Conservation (phyloP, 2,329 filamentous ascomycete genomes). For the Macrophomina phaseolina region DNA sequence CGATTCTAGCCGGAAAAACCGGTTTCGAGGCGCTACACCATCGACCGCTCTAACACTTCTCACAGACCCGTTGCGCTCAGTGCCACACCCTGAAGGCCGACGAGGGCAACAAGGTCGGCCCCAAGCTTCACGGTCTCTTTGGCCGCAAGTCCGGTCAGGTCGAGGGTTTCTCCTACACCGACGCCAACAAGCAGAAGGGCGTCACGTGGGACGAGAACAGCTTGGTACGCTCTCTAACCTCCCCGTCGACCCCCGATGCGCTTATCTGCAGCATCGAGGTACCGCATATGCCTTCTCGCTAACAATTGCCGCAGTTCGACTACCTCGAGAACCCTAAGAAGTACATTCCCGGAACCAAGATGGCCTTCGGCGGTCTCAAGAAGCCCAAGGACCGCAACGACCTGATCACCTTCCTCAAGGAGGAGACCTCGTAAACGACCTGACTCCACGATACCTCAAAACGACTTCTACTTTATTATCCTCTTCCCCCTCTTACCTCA, state of each 20-base stretch:
- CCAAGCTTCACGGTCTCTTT: slow-evolving; percentile 95
- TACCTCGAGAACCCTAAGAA: slow-evolving; percentile 99
- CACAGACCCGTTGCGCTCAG: slow-evolving; percentile 87
- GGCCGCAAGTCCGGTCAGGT: slow-evolving; percentile 93
- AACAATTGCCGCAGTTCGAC: slow-evolving; percentile 68
- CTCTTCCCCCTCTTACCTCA: slow-evolving; percentile 33
- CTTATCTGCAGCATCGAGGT: neutral
- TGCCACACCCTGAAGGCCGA: slow-evolving; percentile 94
- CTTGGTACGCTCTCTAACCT: slow-evolving; percentile 64
- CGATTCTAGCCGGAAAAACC: slow-evolving; percentile 1
- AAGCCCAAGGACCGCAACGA: slow-evolving; percentile 99
- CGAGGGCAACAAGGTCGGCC: slow-evolving; percentile 97
- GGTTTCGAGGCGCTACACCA: slow-evolving; percentile 2
- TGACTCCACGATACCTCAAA: slow-evolving; percentile 38
- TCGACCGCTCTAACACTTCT: slow-evolving; percentile 34
- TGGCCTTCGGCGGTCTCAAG: slow-evolving; percentile 99
- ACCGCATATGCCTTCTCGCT: neutral
- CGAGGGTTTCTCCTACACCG: slow-evolving; percentile 95
- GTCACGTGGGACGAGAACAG: slow-evolving; percentile 85
- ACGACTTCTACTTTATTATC: slow-evolving; percentile 25
- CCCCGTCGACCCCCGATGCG: neutral
- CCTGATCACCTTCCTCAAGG: slow-evolving; percentile 84
- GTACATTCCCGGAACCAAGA: slow-evolving; percentile 99
- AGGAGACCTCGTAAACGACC: slow-evolving; percentile 69
- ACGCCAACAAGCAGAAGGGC: slow-evolving; percentile 98